Conservation (phyloP, 805 yeast species). For the Sugiyamaella boreocaroliniensis region DNA sequence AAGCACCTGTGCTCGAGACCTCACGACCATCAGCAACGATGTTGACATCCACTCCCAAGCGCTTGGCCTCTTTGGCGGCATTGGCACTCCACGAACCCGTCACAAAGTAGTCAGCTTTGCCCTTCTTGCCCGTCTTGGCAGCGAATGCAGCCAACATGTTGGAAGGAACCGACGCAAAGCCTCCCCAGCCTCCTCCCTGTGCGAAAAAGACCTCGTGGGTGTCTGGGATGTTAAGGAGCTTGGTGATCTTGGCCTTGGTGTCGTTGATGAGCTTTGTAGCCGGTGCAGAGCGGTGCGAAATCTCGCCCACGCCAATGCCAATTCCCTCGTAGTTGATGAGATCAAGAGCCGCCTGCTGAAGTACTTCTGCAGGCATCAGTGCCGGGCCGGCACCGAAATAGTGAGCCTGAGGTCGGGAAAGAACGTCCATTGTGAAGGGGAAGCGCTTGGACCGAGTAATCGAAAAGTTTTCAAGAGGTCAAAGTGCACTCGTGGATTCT, state of each 20-base stretch:
- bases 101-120: constrained; percentile 77
- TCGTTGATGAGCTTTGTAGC: constrained; percentile 72
- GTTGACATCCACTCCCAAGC: constrained; percentile 73
- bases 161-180: constrained; percentile 81
- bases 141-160: constrained; percentile 73
- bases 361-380: constrained; percentile 70
- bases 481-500: too few relatives aligned
- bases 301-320: constrained; percentile 90
- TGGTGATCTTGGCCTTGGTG: constrained; percentile 59
- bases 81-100: constrained; percentile 95
- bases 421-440: neutral
- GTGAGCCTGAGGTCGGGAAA: constrained; percentile 17
- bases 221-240: constrained; percentile 73
- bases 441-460: too few relatives aligned
- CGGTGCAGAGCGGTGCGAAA: constrained; percentile 86
- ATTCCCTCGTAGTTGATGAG: constrained; percentile 59
- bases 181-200: constrained; percentile 98
- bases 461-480: too few relatives aligned
- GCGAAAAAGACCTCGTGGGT: constrained; percentile 90
- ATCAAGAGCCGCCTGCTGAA: constrained; percentile 83
- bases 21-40: constrained; percentile 60
- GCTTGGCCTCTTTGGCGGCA: constrained; percentile 75
- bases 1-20: constrained; percentile 39
- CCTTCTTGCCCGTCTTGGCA: constrained; percentile 63
- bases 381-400: constrained; percentile 99